These are phyloP conservation scores for Pyrus bretschneideri DNA, from an alignment of 306 rosid species.

Conservation along the genomic window DNA sequence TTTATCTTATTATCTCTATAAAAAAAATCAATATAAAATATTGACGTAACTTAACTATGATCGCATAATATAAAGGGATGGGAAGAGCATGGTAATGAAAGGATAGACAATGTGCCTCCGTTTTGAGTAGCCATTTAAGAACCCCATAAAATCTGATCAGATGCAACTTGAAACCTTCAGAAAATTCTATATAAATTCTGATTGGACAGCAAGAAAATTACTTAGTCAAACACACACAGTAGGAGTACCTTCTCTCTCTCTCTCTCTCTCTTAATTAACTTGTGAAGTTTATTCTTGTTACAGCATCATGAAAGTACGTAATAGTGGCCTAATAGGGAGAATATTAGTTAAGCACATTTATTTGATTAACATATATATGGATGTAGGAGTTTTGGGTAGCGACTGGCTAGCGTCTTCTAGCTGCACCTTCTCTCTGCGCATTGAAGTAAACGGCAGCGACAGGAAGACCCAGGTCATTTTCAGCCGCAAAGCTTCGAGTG, in stretches of 20 bases:
- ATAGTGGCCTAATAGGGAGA: neutral
- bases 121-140: neutral
- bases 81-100: no score
- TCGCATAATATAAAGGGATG: no score
- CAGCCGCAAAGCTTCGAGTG: conserved; percentile 50
- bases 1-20: no score
- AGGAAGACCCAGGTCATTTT: conserved; percentile 63
- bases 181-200: neutral
- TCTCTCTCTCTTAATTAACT: neutral
- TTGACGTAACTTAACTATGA: no score
- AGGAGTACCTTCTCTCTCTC: neutral
- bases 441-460: conserved; percentile 91
- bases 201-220: neutral
- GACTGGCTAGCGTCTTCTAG: conserved; percentile 49
- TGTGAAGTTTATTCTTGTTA: neutral
- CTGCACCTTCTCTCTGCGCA: conserved; percentile 67
- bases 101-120: no score
- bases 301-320: neutral
- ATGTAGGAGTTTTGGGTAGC: neutral
- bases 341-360: neutral
- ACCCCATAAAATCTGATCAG: neutral
- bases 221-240: neutral
- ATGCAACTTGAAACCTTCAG: neutral
- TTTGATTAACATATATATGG: neutral
- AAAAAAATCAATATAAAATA: no score